Conservation (phyloP, 805 yeast species). For the Starmerella apis region DNA sequence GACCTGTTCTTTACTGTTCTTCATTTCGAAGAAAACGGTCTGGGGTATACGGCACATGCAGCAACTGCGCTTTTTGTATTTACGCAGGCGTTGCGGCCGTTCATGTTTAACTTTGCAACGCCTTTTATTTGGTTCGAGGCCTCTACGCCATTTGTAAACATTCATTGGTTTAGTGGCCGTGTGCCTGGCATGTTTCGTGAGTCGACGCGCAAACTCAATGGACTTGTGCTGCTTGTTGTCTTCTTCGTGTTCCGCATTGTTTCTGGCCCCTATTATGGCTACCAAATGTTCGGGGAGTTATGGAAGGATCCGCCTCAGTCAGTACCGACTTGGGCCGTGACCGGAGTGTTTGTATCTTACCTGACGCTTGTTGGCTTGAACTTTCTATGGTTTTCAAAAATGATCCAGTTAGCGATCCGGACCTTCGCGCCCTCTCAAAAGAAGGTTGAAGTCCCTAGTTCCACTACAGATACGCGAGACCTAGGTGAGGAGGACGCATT, state of each 20-base stretch:
- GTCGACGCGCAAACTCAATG: slow-evolving; percentile 51
- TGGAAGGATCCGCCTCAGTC: slow-evolving; percentile 26
- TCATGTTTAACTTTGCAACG: slow-evolving; percentile 71
- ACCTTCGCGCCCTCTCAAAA: slow-evolving; percentile 43
- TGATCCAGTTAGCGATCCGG: slow-evolving; percentile 44
- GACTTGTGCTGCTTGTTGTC: slow-evolving; percentile 51
- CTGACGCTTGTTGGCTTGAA: slow-evolving; percentile 56
- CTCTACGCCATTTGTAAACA: slow-evolving; percentile 88
- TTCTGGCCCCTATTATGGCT: slow-evolving; percentile 78
- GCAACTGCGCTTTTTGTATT: slow-evolving; percentile 70
- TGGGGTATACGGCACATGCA: slow-evolving; percentile 76
- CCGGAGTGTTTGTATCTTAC: slow-evolving; percentile 47
- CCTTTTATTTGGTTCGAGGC: slow-evolving; percentile 76
- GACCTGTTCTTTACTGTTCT: slow-evolving; percentile 61
- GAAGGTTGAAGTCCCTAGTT: neutral
- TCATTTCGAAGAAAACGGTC: slow-evolving; percentile 61
- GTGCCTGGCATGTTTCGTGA: slow-evolving; percentile 60
- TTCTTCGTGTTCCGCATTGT: slow-evolving; percentile 71
- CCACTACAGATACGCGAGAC: slow-evolving; percentile 1
- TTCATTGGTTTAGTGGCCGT: slow-evolving; percentile 81
- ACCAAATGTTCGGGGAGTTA: slow-evolving; percentile 32
- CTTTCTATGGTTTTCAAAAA: slow-evolving; percentile 76
- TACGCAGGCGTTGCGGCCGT: slow-evolving; percentile 52
- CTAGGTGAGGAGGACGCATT: neutral
- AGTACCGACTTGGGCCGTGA: slow-evolving; percentile 41